phyloP scores from a whole-genome alignment of 2,329 filamentous ascomycete species.

The Huntiella moniliformis region DNA sequence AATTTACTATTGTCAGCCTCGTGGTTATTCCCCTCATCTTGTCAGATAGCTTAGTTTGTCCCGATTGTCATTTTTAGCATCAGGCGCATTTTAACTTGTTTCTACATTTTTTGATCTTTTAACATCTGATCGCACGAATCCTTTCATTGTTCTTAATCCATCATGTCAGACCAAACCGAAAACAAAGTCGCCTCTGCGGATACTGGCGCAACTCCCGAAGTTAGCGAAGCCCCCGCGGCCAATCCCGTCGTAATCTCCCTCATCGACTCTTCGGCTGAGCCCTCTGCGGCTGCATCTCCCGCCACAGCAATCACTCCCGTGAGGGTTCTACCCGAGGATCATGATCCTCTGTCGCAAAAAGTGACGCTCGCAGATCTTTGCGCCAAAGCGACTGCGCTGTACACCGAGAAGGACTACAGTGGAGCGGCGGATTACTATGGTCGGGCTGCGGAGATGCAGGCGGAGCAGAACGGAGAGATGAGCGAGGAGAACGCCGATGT shows the following conservation, averaged over 20 bases:
- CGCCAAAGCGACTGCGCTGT: constrained; percentile 65
- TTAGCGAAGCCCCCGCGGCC: background rate
- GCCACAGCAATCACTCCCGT: background rate
- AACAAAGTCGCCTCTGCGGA: constrained; percentile 2
- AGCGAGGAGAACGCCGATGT: constrained; percentile 79
- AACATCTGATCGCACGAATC: background rate
- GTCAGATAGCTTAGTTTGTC: too few species aligned
- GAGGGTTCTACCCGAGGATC: constrained; percentile 7
- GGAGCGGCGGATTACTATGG: constrained; percentile 77
- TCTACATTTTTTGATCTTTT: background rate
- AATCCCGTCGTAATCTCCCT: background rate
- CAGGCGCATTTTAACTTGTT: background rate
- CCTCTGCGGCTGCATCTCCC: background rate
- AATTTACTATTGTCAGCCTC: too few species aligned
- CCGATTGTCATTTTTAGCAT: too few species aligned
- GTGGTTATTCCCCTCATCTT: too few species aligned
- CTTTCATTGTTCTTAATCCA: background rate
- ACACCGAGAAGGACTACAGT: constrained; percentile 74
- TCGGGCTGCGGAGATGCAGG: constrained; percentile 74
- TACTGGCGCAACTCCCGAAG: background rate
- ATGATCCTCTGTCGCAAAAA: constrained; percentile 10
- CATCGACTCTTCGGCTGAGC: constrained; percentile 1
- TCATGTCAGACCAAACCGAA: constrained; percentile 8
- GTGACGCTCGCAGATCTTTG: constrained; percentile 57
- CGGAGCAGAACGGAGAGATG: constrained; percentile 82